Conservation (phyloP, 2,329 filamentous ascomycete genomes). For the Delphinella strobiligena region DNA sequence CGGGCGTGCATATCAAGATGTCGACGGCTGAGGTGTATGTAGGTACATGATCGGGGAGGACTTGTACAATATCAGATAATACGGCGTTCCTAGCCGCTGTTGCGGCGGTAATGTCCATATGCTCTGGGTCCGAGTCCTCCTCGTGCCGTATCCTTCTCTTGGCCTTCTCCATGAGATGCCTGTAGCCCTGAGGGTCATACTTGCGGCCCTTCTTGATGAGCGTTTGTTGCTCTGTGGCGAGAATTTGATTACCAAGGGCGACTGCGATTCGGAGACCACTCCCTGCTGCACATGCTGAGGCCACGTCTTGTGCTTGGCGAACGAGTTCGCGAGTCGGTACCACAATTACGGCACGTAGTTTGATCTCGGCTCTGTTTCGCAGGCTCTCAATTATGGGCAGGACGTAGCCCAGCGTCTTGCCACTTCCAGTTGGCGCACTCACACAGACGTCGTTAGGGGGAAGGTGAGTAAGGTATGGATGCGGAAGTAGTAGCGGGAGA, state of each 20-base stretch:
- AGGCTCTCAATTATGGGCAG: slow-evolving; percentile 74
- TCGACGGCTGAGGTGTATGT: slow-evolving; percentile 63
- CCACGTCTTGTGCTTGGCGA: slow-evolving; percentile 68
- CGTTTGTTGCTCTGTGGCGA: slow-evolving; percentile 51
- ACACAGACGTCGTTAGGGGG: slow-evolving; percentile 71
- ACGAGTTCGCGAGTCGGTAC: slow-evolving; percentile 88
- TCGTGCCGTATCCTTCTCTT: slow-evolving; percentile 15
- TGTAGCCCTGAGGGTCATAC: slow-evolving; percentile 55
- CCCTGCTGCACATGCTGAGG: slow-evolving; percentile 59
- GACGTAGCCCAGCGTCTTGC: slow-evolving; percentile 87
- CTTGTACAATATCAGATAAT: slow-evolving; percentile 24
- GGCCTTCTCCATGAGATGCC: slow-evolving; percentile 31
- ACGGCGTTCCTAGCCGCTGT: slow-evolving; percentile 15
- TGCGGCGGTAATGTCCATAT: slow-evolving; percentile 7
- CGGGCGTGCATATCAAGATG: slow-evolving; percentile 82
- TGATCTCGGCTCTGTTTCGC: slow-evolving; percentile 6
- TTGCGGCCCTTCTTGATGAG: slow-evolving; percentile 45
- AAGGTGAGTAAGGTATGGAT: slow-evolving; percentile 42
- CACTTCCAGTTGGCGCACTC: slow-evolving; percentile 86
- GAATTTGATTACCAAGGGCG: slow-evolving; percentile 67
- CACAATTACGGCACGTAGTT: slow-evolving; percentile 66
- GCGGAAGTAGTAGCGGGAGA: slow-evolving; percentile 61
- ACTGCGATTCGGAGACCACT: slow-evolving; percentile 69
- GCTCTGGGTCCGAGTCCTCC: slow-evolving; percentile 23
- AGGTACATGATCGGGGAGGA: slow-evolving; percentile 51